These are phyloP conservation scores for Botrytis elliptica DNA, from an alignment of 2,329 filamentous ascomycete genomes.

Conservation along the genomic window DNA sequence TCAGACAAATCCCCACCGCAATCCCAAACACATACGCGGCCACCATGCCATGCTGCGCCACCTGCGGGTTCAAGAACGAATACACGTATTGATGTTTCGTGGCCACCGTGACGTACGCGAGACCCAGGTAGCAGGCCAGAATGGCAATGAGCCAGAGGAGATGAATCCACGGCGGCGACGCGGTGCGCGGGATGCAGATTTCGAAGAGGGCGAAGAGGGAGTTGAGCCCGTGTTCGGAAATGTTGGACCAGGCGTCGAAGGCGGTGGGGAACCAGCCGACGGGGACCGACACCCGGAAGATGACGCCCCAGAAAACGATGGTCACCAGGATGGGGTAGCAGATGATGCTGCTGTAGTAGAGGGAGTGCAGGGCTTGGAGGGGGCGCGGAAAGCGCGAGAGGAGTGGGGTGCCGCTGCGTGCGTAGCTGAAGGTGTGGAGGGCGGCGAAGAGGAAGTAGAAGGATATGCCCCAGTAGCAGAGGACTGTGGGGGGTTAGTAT, in stretches of 20 bases:
- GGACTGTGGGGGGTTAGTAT: conserved; percentile 25
- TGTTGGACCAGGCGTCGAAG: conserved; percentile 63
- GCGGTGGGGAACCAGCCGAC: conserved; percentile 41
- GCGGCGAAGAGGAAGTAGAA: conserved; percentile 74
- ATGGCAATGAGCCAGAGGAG: conserved; percentile 67
- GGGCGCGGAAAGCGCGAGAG: conserved; percentile 59
- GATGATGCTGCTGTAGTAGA: conserved; percentile 62
- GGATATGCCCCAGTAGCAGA: conserved; percentile 75
- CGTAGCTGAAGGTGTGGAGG: conserved; percentile 68
- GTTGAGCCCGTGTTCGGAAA: conserved; percentile 76
- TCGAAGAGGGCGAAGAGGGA: conserved; percentile 72
- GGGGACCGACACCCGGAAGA: conserved; percentile 49
- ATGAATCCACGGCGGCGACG: conserved; percentile 62
- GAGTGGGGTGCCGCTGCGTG: conserved; percentile 53
- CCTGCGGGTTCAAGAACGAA: conserved; percentile 65
- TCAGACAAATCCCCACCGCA: conserved; percentile 31
- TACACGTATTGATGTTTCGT: conserved; percentile 76
- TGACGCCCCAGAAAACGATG: conserved; percentile 66
- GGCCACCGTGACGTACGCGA: conserved; percentile 71
- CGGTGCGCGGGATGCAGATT: conserved; percentile 65
- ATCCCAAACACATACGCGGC: conserved; percentile 36
- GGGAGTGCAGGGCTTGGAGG: conserved; percentile 62
- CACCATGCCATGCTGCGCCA: conserved; percentile 26
- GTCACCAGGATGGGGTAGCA: conserved; percentile 69
- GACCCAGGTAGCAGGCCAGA: conserved; percentile 66